Evolutionary conservation across 2,329 filamentous ascomycete genomes (phyloP), one percentile per base, ranked within the genome.

Genomic region (Phialophora tarda): DNA sequence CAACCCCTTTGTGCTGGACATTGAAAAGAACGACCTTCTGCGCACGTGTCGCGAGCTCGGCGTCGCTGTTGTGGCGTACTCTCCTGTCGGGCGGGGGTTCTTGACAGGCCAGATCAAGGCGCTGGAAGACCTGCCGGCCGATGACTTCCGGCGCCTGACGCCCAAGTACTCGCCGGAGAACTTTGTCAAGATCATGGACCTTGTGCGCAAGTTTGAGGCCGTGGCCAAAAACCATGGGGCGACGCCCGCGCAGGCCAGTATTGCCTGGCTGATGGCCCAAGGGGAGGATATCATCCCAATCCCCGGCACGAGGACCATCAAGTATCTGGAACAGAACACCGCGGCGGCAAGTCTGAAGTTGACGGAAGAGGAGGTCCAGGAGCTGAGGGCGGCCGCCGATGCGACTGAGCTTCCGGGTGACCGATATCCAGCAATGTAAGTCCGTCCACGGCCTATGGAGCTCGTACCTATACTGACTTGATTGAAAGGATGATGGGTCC

Each of bases 31-130:
- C 80, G 69, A 80, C 47, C 73, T 84, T 5, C 72, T 83, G 10
- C 73, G 74, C 8, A 79, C 82, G 0, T 80, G 80, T 61, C 61
- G 62, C 23, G 83, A 93, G 74, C 77, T 90, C 54, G 79, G 82
- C 55, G 92, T 94, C 66, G 88, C 89, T 0, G 79, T 93, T 56
- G 78, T 92, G 41, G 89, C 89, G 0, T 93, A 92, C 78, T 89
- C 88, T 53, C 91, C 91, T 0, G 81, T 93, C 0, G 88, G 90
- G 4, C 80, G 85, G 28, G 83, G 84, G 1, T 73, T 88, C 78
- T 75, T 88, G 64, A 84, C 84, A 0, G 85, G 85, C 0, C 75
- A 83, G 68, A 79, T 86, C 72, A 83, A 81, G 73, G 79, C 75
- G 6, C 68, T 72, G 1, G 80, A 84, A 1, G 89, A 91, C 71